phyloP scores from a whole-genome alignment of 164 flowering plant species.

The Kalanchoe fedtschenkoi region DNA sequence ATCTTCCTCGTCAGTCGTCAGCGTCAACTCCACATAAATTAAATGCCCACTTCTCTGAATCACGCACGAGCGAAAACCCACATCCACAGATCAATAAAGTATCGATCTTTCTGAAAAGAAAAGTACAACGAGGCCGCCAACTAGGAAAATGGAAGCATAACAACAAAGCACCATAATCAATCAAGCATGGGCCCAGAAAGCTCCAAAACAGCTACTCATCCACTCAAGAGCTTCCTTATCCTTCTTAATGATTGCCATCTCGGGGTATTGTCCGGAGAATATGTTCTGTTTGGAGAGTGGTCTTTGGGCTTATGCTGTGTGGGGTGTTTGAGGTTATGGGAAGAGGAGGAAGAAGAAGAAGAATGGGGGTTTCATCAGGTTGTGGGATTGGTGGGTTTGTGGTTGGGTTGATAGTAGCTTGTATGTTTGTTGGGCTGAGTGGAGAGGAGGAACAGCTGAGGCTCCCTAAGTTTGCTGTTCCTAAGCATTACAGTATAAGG shows the following conservation, averaged over 20 bases:
- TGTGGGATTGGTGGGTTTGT: neutral
- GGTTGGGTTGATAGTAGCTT: neutral
- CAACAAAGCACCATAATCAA: neutral
- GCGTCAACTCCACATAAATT: too few relatives aligned
- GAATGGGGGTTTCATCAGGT: neutral
- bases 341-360: neutral
- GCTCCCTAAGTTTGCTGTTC: conserved; percentile 49
- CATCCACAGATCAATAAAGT: neutral
- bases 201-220: neutral
- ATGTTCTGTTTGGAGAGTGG: neutral
- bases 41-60: neutral
- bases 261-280: too few relatives aligned
- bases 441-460: conserved; percentile 17
- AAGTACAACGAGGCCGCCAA: neutral
- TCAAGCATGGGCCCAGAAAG: conserved; percentile 4
- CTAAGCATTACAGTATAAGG: conserved; percentile 45
- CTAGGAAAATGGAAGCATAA: neutral
- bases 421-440: neutral
- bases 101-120: neutral
- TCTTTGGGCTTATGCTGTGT: neutral
- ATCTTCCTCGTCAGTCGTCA: too few relatives aligned
- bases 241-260: neutral
- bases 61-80: neutral
- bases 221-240: neutral
- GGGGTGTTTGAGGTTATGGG: neutral